Conservation (phyloP, 129 eudicot genomes). For the Heracleum sosnowskyi region DNA sequence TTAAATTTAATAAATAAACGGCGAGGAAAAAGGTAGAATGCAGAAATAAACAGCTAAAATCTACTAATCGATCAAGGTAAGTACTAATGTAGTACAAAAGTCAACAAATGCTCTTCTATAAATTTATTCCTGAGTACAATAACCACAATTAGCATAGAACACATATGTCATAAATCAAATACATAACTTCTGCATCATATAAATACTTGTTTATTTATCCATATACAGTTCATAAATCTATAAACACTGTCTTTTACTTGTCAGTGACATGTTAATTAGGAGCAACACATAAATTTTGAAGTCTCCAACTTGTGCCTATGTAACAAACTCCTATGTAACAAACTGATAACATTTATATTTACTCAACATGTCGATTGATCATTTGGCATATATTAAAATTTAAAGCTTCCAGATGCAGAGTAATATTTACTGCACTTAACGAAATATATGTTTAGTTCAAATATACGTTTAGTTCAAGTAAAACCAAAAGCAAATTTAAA, state of each 20-base stretch:
- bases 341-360: neutral
- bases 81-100: too few relatives aligned
- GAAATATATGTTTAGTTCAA: too few relatives aligned
- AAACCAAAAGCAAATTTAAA: neutral
- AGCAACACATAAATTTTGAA: neutral
- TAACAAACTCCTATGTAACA: too few relatives aligned
- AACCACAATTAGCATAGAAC: neutral
- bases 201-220: neutral
- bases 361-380: neutral
- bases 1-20: neutral
- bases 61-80: too few relatives aligned
- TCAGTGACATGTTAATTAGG: neutral
- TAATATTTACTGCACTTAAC: too few relatives aligned
- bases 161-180: neutral
- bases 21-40: neutral
- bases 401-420: neutral
- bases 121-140: neutral
- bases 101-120: neutral
- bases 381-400: neutral
- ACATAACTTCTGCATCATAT: neutral
- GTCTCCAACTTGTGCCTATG: neutral
- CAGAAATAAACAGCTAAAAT: neutral
- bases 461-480: neutral
- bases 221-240: neutral
- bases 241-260: neutral